phyloP scores from a whole-genome alignment of 2,329 filamentous ascomycete species.

The Helotiales sp. region DNA sequence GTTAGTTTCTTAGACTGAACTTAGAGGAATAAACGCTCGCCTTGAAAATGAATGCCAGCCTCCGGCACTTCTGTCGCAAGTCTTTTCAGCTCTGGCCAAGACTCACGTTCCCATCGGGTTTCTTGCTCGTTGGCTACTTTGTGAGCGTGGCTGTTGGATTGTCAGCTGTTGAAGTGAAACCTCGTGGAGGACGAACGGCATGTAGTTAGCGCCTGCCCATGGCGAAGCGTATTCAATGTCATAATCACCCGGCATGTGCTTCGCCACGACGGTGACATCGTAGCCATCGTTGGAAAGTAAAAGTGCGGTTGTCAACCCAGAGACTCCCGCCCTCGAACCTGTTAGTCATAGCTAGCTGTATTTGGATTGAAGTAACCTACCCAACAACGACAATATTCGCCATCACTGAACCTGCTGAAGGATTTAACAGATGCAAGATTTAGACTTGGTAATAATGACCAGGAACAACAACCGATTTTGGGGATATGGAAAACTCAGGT shows the following conservation, averaged over 20 bases:
- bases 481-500: not conserved
- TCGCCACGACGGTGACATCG: conserved; percentile 74
- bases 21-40: conserved; percentile 43
- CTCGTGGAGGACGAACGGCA: conserved; percentile 57
- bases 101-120: conserved; percentile 61
- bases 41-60: conserved; percentile 80
- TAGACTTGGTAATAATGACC: not conserved
- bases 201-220: conserved; percentile 83
- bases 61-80: conserved; percentile 71
- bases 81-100: conserved; percentile 66
- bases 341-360: not conserved
- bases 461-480: not conserved
- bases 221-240: conserved; percentile 89
- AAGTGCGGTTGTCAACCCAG: conserved; percentile 68
- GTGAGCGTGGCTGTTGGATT: not conserved
- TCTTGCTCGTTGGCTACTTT: conserved; percentile 4
- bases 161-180: not conserved
- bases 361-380: conserved; percentile 31
- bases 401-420: conserved; percentile 24
- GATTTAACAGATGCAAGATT: too few relatives aligned
- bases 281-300: conserved; percentile 62
- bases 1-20: not conserved
- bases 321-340: conserved; percentile 63
- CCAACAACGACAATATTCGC: conserved; percentile 47
- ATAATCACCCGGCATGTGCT: conserved; percentile 93